phyloP scores from a whole-genome alignment of 441 rosid genomes.

The Dalechampia spathulata region DNA sequence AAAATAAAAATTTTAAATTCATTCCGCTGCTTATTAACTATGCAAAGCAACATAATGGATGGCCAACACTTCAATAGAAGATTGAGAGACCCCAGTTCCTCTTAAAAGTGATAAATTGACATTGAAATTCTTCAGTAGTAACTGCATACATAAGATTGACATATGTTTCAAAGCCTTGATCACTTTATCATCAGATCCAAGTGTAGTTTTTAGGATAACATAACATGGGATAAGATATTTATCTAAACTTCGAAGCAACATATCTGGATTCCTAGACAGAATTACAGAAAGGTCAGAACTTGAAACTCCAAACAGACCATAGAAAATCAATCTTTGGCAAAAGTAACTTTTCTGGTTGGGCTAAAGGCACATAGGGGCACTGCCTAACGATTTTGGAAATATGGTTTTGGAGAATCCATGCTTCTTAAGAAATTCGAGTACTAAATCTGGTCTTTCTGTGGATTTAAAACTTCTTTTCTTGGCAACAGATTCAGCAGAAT shows the following conservation, averaged over 20 bases:
- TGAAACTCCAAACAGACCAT: slow-evolving; percentile 23
- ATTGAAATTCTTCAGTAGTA: neutral
- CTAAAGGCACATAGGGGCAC: slow-evolving; percentile 13
- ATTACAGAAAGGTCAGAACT: slow-evolving; percentile 13
- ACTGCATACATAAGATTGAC: neutral
- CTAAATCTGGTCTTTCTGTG: neutral
- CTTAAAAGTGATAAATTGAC: slow-evolving; percentile 2
- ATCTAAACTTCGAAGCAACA: slow-evolving; percentile 22
- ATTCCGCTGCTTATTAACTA: no score
- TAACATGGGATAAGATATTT: slow-evolving; percentile 19
- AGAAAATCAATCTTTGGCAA: slow-evolving; percentile 34
- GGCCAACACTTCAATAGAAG: neutral
- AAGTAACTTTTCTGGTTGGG: slow-evolving; percentile 14
- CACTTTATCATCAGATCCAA: slow-evolving; percentile 14
- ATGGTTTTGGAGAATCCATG: slow-evolving; percentile 25
- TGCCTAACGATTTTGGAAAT: slow-evolving; percentile 10
- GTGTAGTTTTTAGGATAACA: slow-evolving; percentile 12
- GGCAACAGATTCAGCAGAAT: neutral
- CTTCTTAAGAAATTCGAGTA: slow-evolving; percentile 13
- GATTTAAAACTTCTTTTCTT: neutral
- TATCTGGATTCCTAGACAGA: neutral
- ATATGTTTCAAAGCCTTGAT: neutral
- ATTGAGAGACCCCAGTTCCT: neutral
- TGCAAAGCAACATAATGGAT: no score
- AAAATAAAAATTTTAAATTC: no score